These are phyloP conservation scores for Syzygium aromaticum DNA, from an alignment of 345 rosid genomes.

Conservation along the genomic window DNA sequence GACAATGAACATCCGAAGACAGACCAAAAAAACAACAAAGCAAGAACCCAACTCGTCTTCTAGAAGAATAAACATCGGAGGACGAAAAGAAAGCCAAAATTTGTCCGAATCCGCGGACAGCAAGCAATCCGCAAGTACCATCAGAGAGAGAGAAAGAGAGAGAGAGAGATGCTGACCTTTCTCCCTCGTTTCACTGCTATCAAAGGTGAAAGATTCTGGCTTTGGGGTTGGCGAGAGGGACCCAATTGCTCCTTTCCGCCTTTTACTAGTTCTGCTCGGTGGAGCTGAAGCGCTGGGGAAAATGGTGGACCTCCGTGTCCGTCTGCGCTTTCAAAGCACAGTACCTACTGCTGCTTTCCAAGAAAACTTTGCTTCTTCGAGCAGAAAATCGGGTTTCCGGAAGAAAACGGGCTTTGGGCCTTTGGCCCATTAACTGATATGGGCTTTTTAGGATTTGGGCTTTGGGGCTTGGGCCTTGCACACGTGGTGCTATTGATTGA, in stretches of 20 bases:
- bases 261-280: background rate
- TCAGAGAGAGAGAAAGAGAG: background rate
- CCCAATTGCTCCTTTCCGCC: background rate
- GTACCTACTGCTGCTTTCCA: no score
- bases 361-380: background rate
- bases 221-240: background rate
- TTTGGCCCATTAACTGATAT: background rate
- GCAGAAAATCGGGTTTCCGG: background rate
- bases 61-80: background rate
- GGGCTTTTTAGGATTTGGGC: background rate
- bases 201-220: background rate
- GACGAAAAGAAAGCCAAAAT: background rate
- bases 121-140: background rate
- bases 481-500: background rate
- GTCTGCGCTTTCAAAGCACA: no score
- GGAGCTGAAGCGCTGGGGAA: background rate
- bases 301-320: background rate
- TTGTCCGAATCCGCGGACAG: background rate
- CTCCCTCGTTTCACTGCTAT: background rate
- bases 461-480: background rate
- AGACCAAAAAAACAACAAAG: background rate
- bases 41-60: background rate
- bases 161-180: background rate
- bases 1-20: background rate
- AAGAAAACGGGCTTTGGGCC: background rate